Conservation (phyloP, 805 yeast species). For the Pichia rugopelliculosa region DNA sequence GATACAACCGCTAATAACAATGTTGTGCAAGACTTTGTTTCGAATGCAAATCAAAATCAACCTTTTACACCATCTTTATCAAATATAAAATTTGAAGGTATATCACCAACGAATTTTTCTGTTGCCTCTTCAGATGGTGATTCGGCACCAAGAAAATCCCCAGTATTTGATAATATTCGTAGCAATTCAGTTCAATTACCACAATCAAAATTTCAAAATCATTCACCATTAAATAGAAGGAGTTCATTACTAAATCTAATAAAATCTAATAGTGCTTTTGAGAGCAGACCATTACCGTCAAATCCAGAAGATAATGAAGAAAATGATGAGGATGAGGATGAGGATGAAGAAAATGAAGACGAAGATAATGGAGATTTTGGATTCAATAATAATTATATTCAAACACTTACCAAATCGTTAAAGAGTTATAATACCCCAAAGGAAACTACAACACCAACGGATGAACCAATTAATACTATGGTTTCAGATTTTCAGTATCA, state of each 20-base stretch:
- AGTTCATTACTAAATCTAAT: background rate
- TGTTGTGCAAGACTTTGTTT: background rate
- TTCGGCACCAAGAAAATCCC: background rate
- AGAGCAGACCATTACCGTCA: background rate
- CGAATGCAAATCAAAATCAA: background rate
- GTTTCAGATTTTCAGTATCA: too few relatives aligned
- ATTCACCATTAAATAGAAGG: background rate
- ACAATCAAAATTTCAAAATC: background rate
- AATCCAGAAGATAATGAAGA: constrained; percentile 2
- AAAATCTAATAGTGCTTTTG: background rate
- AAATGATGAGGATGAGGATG: constrained; percentile 1
- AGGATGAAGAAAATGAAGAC: constrained; percentile 5
- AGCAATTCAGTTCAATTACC: background rate
- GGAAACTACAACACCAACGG: constrained; percentile 1
- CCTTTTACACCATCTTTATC: constrained; percentile 1
- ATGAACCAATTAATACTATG: background rate
- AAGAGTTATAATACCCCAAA: constrained; percentile 2
- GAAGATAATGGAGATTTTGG: constrained; percentile 3
- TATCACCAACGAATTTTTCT: constrained; percentile 22
- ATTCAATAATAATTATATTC: constrained; percentile 19
- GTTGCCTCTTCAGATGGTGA: constrained; percentile 11
- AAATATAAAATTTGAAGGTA: constrained; percentile 11
- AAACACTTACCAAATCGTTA: constrained; percentile 19
- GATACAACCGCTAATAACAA: background rate
- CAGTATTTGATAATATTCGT: background rate